A percentile compares a stretch with the other conserved stretches of the same genome.
These are phyloP conservation scores for Pestalotiopsis sp. DNA, from an alignment of 2,329 filamentous ascomycete species.

Conservation along the genomic window DNA sequence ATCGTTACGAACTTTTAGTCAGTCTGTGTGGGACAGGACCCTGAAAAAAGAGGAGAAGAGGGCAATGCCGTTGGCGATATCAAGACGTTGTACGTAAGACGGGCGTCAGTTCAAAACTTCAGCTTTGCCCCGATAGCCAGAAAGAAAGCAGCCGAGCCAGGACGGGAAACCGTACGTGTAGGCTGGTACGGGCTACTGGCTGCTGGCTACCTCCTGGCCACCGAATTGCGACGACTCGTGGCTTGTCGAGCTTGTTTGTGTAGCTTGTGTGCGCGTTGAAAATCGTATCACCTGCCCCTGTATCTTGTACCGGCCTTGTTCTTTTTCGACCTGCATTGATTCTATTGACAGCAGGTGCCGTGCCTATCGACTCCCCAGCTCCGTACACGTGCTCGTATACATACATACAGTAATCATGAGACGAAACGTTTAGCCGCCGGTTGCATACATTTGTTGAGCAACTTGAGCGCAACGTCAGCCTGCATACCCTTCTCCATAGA, in stretches of 20 bases:
- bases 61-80: not conserved
- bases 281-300: too few relatives aligned
- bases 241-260: not conserved
- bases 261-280: too few relatives aligned
- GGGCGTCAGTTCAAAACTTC: not conserved
- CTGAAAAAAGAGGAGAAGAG: not conserved
- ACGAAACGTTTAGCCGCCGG: too few relatives aligned
- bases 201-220: not conserved
- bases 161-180: too few relatives aligned
- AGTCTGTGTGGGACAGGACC: not conserved
- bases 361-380: too few relatives aligned
- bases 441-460: too few relatives aligned
- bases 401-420: too few relatives aligned
- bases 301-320: too few relatives aligned
- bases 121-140: not conserved
- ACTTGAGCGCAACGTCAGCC: not conserved
- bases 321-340: too few relatives aligned
- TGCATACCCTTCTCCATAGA: not conserved
- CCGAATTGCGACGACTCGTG: not conserved
- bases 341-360: too few relatives aligned
- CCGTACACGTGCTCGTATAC: too few relatives aligned
- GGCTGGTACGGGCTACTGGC: not conserved
- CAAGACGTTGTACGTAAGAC: not conserved
- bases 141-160: not conserved
- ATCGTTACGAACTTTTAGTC: not conserved